Percentiles rank a stretch among this genome's conserved stretches.
Evolutionary conservation across 306 rosid genomes (phyloP).

Genomic region (Cicer pinnatifidum): DNA sequence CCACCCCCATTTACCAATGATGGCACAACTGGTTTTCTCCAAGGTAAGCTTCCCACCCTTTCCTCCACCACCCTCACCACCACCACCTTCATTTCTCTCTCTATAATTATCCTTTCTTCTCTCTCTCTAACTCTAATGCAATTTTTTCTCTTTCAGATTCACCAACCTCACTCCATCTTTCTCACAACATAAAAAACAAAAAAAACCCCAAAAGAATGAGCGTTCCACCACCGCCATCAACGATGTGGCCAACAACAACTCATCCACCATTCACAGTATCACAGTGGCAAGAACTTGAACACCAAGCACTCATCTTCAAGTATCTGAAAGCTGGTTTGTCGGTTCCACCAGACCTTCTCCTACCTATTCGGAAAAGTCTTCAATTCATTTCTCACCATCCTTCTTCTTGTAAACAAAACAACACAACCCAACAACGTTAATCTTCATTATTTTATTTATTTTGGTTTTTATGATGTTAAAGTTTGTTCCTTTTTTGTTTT

Average conservation of each 20-base stretch:
- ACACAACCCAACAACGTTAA: not conserved
- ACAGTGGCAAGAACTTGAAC: constrained; percentile 94
- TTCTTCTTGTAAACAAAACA: constrained; percentile 60
- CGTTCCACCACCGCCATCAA: constrained; percentile 42
- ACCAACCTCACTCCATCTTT: not conserved
- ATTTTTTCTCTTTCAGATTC: not conserved
- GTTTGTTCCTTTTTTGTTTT: constrained; percentile 4
- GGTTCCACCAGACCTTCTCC: constrained; percentile 85
- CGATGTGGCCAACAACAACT: constrained; percentile 50
- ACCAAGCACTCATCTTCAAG: constrained; percentile 87
- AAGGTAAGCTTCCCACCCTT: constrained; percentile 47
- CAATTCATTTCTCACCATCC: constrained; percentile 71
- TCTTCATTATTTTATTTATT: not conserved
- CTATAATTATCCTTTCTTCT: not conserved
- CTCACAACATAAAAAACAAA: not conserved
- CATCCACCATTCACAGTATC: constrained; percentile 79
- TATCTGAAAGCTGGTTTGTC: constrained; percentile 78
- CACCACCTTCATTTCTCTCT: constrained; percentile 28
- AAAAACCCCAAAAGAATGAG: constrained; percentile 42
- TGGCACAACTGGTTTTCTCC: constrained; percentile 41
- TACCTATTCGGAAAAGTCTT: constrained; percentile 76
- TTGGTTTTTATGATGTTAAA: not conserved
- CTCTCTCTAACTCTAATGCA: constrained; percentile 26
- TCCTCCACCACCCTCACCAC: constrained; percentile 16
- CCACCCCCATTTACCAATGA: constrained; percentile 34